Evolutionary conservation across 192 early-diverging fungal species (phyloP).

Genomic region (Coemansia sp.): DNA sequence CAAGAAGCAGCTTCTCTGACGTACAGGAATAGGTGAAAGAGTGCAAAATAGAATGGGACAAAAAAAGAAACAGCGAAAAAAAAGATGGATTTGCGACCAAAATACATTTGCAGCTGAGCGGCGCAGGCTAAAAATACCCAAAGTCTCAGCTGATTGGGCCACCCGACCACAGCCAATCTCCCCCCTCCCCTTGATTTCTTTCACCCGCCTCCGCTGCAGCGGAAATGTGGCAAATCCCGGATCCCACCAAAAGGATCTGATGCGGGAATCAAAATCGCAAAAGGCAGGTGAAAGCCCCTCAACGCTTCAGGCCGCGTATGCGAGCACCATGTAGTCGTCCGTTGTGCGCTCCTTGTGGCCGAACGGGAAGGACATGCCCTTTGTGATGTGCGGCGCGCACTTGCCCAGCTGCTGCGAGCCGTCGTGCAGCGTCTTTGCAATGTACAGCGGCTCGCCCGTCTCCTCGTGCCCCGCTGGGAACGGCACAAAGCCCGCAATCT

Average conservation of each 20-base stretch:
- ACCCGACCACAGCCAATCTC: not conserved
- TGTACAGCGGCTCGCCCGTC: constrained; percentile 46
- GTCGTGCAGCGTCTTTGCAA: constrained; percentile 50
- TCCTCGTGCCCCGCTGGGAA: constrained; percentile 49
- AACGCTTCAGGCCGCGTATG: too few relatives aligned
- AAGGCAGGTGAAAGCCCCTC: too few relatives aligned
- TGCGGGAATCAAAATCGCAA: too few relatives aligned
- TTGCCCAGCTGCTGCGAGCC: constrained; percentile 55
- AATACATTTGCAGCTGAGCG: not conserved
- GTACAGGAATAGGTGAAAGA: constrained; percentile 4
- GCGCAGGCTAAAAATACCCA: constrained; percentile 1
- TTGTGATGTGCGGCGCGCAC: constrained; percentile 50
- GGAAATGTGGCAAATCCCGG: too few relatives aligned
- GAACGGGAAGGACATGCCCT: constrained; percentile 51
- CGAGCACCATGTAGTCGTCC: constrained; percentile 49
- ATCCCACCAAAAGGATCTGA: too few relatives aligned
- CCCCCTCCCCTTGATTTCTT: not conserved
- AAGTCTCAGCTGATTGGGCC: constrained; percentile 6
- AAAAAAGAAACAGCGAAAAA: constrained; percentile 8
- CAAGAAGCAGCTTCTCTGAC: not conserved
- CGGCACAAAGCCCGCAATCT: constrained; percentile 36
- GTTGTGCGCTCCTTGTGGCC: constrained; percentile 47
- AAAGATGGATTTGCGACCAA: not conserved
- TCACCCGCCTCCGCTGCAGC: too few relatives aligned
- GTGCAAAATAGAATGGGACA: constrained; percentile 3